Base-by-base conservation (phyloP, 2,329 filamentous ascomycete species). In the Cryphonectria parasitica region DNA sequence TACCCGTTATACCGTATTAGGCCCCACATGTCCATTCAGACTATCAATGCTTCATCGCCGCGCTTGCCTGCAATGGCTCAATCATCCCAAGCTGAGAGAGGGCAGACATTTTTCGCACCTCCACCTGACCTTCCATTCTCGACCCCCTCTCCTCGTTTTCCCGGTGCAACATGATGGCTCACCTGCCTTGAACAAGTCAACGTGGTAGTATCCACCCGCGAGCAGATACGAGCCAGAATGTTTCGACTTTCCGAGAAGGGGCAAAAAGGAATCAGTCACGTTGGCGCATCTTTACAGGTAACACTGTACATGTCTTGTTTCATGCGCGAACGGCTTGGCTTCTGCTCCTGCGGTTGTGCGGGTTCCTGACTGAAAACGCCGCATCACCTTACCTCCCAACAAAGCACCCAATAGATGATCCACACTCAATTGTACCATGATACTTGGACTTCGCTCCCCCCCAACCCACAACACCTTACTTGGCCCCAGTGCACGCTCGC, bases 111-210 rank as follows among this genome's bases (percentile, higher is more conserved):
- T 52, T n/a, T 39, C 36, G 31, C 36, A 15, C 52, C 31, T 61
- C 71, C 71, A 62, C 49, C n/a, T 68, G 64, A 72, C 45, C 60
- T 64, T 64, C 61, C 69, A n/a, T 61, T 64, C 66, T 67, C 61
- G 45, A 69, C 28, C 31, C 31, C 15, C 58, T 49, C 31, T 49
- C 31, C n/a, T 62, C 69, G 45, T 39, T 19, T 36, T 52, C 11
- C 28, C 43, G 58, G 71, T 72, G 56, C 71, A 49, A 72, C 69
- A 49, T 72, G 69, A 66, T 25, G 62, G 39, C 36, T 68, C 71
- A 71, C n/a, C 58, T 68, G 66, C 69, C 63, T 61, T 25, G 31
- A 64, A 45, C 61, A 64, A 60, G 39, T 39, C 63, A 69, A 22
- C 58, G 54, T 31, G 31, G 54, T 31, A n/a, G 63, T 61, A 39